phyloP scores from a whole-genome alignment of 371 early-diverging fungal species.

The Actinomortierella wolfii region DNA sequence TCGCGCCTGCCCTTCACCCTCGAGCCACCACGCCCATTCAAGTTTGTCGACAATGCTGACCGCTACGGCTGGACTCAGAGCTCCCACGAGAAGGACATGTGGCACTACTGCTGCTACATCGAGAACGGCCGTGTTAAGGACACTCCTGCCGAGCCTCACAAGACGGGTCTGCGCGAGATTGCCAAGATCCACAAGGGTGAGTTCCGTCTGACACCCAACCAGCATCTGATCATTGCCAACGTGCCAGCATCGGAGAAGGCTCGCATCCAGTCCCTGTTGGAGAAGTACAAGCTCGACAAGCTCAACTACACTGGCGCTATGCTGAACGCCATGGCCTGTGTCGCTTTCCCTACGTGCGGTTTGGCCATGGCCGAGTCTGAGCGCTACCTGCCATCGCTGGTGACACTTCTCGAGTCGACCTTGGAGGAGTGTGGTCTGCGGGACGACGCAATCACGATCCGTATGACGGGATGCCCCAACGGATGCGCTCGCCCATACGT shows the following conservation, averaged over 20 bases:
- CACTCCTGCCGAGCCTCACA: constrained; percentile 74
- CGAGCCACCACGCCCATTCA: constrained; percentile 67
- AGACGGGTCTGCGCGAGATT: constrained; percentile 81
- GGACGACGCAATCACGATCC: constrained; percentile 87
- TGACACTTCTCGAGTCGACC: constrained; percentile 74
- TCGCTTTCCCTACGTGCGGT: constrained; percentile 92
- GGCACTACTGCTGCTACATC: constrained; percentile 89
- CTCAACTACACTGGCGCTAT: constrained; percentile 78
- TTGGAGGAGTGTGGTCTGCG: constrained; percentile 82
- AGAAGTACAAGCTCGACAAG: constrained; percentile 82
- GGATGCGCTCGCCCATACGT: constrained; percentile 94
- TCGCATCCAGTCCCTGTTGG: constrained; percentile 72
- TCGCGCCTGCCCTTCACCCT: constrained; percentile 75
- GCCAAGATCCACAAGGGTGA: constrained; percentile 79
- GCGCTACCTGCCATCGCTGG: constrained; percentile 88
- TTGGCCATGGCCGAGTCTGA: constrained; percentile 97
- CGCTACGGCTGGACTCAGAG: constrained; percentile 91
- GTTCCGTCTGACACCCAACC: constrained; percentile 91
- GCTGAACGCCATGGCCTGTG: constrained; percentile 93
- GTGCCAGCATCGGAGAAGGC: constrained; percentile 75
- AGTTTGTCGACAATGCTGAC: constrained; percentile 87
- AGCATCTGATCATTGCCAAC: constrained; percentile 83
- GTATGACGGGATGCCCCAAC: constrained; percentile 98
- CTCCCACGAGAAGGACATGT: constrained; percentile 57
- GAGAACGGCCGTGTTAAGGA: constrained; percentile 94